Percentiles rank a stretch among this genome's conserved stretches.
phyloP scores from a whole-genome alignment of 202 grass and related monocot species.

The Saccharum hybrid region DNA sequence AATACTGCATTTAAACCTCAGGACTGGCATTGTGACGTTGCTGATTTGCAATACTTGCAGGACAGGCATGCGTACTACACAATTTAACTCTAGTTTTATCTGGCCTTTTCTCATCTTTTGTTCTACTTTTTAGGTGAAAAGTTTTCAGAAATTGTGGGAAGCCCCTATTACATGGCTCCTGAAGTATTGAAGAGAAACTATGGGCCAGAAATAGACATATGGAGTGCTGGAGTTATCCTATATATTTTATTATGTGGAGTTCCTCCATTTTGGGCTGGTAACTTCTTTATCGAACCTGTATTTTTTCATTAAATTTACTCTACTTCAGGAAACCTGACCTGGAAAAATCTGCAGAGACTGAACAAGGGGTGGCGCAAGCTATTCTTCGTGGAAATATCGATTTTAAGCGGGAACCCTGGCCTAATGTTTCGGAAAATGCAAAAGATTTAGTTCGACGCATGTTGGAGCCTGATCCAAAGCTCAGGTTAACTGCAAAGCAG shows the following conservation, averaged over 20 bases:
- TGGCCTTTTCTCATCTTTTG: slow-evolving; percentile 9
- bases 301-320: slow-evolving; percentile 32
- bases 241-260: slow-evolving; percentile 99
- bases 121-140: slow-evolving; percentile 75
- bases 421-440: slow-evolving; percentile 97
- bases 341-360: slow-evolving; percentile 76
- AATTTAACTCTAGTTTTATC: slow-evolving; percentile 29
- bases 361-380: slow-evolving; percentile 97
- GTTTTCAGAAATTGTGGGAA: slow-evolving; percentile 99
- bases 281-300: slow-evolving; percentile 11
- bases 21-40: background rate
- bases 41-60: slow-evolving; percentile 12
- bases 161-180: slow-evolving; percentile 99
- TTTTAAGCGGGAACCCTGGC: slow-evolving; percentile 98
- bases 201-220: slow-evolving; percentile 98
- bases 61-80: background rate
- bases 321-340: slow-evolving; percentile 24
- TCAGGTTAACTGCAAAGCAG: slow-evolving; percentile 95
- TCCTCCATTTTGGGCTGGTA: slow-evolving; percentile 99
- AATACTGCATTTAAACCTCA: slow-evolving; percentile 17
- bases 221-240: slow-evolving; percentile 97
- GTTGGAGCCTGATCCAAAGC: slow-evolving; percentile 94
- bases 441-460: slow-evolving; percentile 94
- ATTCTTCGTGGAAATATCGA: slow-evolving; percentile 96
- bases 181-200: slow-evolving; percentile 99